phyloP scores from a whole-genome alignment of 202 grass and related monocot genomes.

The Brachypodium distachyon region DNA sequence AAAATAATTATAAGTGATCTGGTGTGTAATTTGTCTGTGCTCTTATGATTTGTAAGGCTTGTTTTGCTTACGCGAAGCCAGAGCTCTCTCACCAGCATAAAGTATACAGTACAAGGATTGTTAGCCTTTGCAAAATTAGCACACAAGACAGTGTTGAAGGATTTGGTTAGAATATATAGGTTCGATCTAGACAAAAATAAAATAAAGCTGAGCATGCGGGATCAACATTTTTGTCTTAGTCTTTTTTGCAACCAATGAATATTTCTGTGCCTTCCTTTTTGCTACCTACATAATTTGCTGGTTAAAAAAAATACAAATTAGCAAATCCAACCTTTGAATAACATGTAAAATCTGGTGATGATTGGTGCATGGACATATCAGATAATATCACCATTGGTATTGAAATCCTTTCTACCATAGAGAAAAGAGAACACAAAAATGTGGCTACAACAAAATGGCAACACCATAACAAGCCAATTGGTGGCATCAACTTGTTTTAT shows the following conservation, averaged over 20 bases:
- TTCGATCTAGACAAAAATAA: background rate
- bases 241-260: background rate
- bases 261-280: background rate
- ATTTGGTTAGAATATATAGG: background rate
- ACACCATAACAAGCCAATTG: background rate
- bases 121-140: background rate
- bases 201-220: background rate
- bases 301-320: background rate
- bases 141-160: background rate
- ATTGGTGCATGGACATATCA: background rate
- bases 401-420: background rate
- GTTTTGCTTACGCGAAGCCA: background rate
- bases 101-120: background rate
- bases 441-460: background rate
- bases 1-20: background rate
- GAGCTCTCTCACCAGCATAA: background rate
- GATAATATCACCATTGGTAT: constrained; percentile 1
- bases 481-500: constrained; percentile 10
- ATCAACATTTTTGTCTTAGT: background rate
- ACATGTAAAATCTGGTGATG: background rate
- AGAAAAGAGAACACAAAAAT: background rate
- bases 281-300: background rate
- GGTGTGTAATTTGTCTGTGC: background rate
- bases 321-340: background rate
- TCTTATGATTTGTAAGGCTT: background rate